Evolutionary conservation across 352 stramenopile species (phyloP).

Genomic region (Globisporangium viniferum): DNA sequence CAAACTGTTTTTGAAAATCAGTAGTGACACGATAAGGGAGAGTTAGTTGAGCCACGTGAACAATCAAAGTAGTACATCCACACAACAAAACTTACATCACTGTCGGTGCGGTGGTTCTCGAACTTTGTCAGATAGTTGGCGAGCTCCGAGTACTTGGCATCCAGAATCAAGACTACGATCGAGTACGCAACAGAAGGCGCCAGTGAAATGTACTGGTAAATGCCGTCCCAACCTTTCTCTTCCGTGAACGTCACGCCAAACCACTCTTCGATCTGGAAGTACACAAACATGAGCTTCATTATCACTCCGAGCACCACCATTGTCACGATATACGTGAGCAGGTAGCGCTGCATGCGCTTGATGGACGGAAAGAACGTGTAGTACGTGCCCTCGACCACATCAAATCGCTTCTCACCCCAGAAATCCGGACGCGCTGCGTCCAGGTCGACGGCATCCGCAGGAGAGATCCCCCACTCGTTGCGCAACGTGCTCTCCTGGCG

Average conservation of each 20-base stretch:
- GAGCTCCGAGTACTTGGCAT: conserved; percentile 88
- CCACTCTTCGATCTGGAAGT: conserved; percentile 77
- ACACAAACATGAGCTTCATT: conserved; percentile 78
- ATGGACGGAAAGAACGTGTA: conserved; percentile 84
- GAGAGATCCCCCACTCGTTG: conserved; percentile 81
- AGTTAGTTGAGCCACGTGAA: background rate
- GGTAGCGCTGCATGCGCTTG: conserved; percentile 72
- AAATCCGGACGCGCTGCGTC: conserved; percentile 68
- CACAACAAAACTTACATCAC: conserved; percentile 46
- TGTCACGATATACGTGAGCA: conserved; percentile 67
- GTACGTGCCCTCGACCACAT: conserved; percentile 76
- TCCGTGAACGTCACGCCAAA: conserved; percentile 51
- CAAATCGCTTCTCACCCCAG: conserved; percentile 66
- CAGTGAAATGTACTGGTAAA: conserved; percentile 69
- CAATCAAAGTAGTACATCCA: conserved; percentile 1
- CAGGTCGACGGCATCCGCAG: conserved; percentile 34
- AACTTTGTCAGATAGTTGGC: conserved; percentile 92
- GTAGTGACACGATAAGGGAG: background rate
- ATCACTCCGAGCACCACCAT: conserved; percentile 63
- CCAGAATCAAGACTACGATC: conserved; percentile 67
- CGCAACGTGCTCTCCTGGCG: conserved; percentile 82
- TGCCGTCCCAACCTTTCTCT: conserved; percentile 59
- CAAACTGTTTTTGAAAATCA: conserved; percentile 45
- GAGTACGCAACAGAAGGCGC: conserved; percentile 73
- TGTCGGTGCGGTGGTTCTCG: conserved; percentile 91